Percentiles rank a stretch among this genome's conserved stretches.
phyloP scores from a whole-genome alignment of 2,329 filamentous ascomycete genomes.

The Calonectria honghensis region DNA sequence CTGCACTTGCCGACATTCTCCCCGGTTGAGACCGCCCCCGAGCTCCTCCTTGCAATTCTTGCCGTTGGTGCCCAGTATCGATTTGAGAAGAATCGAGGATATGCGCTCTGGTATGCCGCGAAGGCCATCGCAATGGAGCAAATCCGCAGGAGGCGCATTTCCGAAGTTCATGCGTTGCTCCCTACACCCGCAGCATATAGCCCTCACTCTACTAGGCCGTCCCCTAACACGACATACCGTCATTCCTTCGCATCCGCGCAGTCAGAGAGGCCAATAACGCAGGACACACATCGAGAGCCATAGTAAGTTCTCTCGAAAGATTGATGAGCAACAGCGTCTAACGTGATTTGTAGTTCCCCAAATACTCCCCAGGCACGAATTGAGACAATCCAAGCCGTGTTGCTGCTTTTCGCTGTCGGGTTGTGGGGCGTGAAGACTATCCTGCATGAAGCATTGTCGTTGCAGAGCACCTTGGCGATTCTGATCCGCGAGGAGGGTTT shows the following conservation, averaged over 20 bases:
- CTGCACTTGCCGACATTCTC: constrained; percentile 81
- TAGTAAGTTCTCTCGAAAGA: constrained; percentile 67
- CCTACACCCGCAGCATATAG: constrained; percentile 76
- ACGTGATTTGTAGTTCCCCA: constrained; percentile 65
- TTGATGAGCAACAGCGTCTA: constrained; percentile 7
- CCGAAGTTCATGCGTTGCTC: constrained; percentile 73
- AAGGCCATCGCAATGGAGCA: constrained; percentile 76
- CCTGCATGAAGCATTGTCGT: constrained; percentile 74
- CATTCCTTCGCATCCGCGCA: constrained; percentile 77
- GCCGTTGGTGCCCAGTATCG: constrained; percentile 81
- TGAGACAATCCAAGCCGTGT: constrained; percentile 79
- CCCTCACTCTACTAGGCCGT: constrained; percentile 75
- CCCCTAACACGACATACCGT: constrained; percentile 73
- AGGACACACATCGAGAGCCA: constrained; percentile 75
- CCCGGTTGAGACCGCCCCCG: constrained; percentile 78
- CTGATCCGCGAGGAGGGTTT: constrained; percentile 76
- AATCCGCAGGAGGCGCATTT: constrained; percentile 74
- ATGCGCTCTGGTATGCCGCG: constrained; percentile 77
- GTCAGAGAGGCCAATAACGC: constrained; percentile 73
- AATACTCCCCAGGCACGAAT: constrained; percentile 76
- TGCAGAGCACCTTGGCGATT: constrained; percentile 75
- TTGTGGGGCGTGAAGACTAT: constrained; percentile 78
- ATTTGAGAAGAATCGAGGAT: constrained; percentile 75
- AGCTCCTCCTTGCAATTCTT: constrained; percentile 80
- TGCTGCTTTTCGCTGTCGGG: constrained; percentile 76